A percentile compares a stretch with the other conserved stretches of the same genome.
phyloP scores from a whole-genome alignment of 306 rosid genomes.

The Cucumis cinereus region DNA sequence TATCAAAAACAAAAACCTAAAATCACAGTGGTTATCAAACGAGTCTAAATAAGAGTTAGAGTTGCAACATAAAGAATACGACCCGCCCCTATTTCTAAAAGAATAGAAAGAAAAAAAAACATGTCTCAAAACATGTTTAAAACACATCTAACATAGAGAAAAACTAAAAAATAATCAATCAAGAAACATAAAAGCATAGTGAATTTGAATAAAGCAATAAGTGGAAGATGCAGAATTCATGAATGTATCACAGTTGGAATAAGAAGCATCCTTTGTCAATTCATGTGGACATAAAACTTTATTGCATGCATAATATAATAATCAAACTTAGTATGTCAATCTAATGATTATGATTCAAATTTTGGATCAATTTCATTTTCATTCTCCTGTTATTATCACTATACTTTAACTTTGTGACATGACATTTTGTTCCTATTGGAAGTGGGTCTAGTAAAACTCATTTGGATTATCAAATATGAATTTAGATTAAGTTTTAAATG shows the following conservation, averaged over 20 bases:
- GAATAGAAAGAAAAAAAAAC: neutral
- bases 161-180: neutral
- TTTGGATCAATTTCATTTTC: neutral
- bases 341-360: neutral
- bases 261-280: slow-evolving; percentile 1
- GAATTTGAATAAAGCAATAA: neutral
- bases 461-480: neutral
- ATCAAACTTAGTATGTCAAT: neutral
- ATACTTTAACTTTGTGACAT: neutral
- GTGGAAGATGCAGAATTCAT: neutral
- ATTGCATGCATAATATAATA: neutral
- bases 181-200: neutral
- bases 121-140: neutral
- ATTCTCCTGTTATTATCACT: neutral
- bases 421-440: neutral
- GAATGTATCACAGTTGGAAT: slow-evolving; percentile 1
- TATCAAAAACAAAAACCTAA: too few species aligned
- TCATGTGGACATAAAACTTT: neutral
- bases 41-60: too few species aligned
- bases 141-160: neutral
- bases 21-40: neutral
- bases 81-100: too few species aligned
- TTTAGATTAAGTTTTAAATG: neutral
- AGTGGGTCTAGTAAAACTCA: neutral
- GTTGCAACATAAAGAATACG: too few species aligned